Evolutionary conservation across 1,139 yeast species (phyloP), one percentile per base, ranked within the genome.

Genomic region (Tardiomyces blankii): DNA sequence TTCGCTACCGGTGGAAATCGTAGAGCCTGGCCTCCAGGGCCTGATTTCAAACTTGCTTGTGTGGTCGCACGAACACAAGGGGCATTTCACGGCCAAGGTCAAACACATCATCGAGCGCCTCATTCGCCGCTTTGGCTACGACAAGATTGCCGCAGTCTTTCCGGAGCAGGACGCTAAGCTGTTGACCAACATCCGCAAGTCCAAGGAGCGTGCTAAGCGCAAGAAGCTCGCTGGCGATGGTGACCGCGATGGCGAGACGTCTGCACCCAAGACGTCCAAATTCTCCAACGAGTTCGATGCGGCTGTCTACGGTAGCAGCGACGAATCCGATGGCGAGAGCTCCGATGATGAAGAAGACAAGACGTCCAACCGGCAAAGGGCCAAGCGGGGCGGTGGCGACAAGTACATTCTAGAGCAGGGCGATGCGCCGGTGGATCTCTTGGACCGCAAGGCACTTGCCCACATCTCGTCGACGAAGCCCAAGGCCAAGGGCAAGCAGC

Each of bases 31-130:
- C 55, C 74, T 93, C 58, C 70, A 73, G 42, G 80, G 75, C 21
- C 68, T 91, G 47, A 70, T 91, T 48, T 70, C 75, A 38, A 82
- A 85, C 57, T 73, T 91, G 57, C 73, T 91, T 76, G 80, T 80
- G 54, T 89, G 97, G 94, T 86, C 96, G 40, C 94, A 87, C 63
- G 97, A 88, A 63, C 96, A 89, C 66, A 86, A 86, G 59, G 94
- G 94, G 39, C 96, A 88, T 60, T 89, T 93, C 74, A 87, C 86
- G 63, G 77, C 88, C 27, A 89, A 86, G 65, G 93, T 91, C 40
- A 87, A 87, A 68, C 96, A 91, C 60, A 83, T 91, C 50, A 72
- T 91, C 51, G 98, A 91, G 70, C 78, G 98, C 59, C 71, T 91
- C 59, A 77, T 91, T 46, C 78, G 98, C 64, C 81, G 88, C 59